phyloP scores from a whole-genome alignment of 2,329 filamentous ascomycete genomes.

The Trichoderma atroviride region DNA sequence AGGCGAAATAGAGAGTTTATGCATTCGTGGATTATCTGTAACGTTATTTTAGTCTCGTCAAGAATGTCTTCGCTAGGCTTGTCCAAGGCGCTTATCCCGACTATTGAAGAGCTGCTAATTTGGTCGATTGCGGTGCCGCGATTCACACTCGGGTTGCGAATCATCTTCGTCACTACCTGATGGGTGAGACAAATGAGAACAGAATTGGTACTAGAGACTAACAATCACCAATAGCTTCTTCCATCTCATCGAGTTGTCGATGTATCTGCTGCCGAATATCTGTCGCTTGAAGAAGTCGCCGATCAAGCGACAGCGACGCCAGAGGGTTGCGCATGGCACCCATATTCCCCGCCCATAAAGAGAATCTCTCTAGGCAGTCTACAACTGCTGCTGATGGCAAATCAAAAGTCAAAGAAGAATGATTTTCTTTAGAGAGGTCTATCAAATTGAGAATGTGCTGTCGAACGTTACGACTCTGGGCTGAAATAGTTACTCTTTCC shows the following conservation, averaged over 20 bases:
- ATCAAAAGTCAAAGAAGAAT: no score
- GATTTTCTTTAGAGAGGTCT: conserved; percentile 24
- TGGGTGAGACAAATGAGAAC: background rate
- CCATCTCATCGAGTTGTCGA: conserved; percentile 12
- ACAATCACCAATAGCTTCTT: conserved; percentile 16
- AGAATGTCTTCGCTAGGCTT: background rate
- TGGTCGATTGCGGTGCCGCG: background rate
- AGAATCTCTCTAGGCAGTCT: conserved; percentile 24
- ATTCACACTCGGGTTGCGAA: background rate
- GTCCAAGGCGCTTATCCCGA: background rate
- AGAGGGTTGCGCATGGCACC: conserved; percentile 7
- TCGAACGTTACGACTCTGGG: background rate
- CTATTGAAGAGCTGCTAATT: background rate
- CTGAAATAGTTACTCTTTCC: background rate
- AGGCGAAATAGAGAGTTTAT: conserved; percentile 27
- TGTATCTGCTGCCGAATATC: conserved; percentile 15
- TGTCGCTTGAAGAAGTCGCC: conserved; percentile 9
- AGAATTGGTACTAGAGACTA: background rate
- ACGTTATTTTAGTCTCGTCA: background rate
- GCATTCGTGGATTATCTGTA: conserved; percentile 16
- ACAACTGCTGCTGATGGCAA: background rate
- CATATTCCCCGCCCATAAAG: conserved; percentile 26
- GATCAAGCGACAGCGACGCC: conserved; percentile 23
- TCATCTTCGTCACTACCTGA: background rate
- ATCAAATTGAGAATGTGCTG: conserved; percentile 29